phyloP scores from a whole-genome alignment of 176 grass and related monocot species.

The Urochloa ruziziensis region DNA sequence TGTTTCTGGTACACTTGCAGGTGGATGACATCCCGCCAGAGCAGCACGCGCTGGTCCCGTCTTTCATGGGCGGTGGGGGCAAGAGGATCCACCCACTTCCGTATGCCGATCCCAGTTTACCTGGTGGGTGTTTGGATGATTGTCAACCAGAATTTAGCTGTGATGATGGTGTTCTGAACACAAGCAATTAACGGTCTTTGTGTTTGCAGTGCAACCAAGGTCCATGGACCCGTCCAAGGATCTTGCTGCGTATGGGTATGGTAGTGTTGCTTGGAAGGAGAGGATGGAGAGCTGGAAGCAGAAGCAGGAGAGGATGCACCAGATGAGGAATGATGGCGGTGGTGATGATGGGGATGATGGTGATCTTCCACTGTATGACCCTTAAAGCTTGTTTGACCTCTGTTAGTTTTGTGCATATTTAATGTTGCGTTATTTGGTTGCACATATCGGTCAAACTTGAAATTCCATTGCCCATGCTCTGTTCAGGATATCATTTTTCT shows the following conservation, averaged over 20 bases:
- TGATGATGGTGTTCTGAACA: not conserved
- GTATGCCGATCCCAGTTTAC: slow-evolving; percentile 66
- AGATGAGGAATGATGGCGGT: slow-evolving; percentile 53
- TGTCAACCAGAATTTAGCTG: not conserved
- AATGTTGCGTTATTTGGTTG: not conserved
- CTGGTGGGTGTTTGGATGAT: slow-evolving; percentile 47
- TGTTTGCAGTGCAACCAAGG: slow-evolving; percentile 78
- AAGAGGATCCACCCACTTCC: slow-evolving; percentile 94
- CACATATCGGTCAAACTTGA: not conserved
- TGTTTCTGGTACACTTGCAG: slow-evolving; percentile 24
- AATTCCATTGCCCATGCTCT: not conserved
- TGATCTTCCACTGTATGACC: slow-evolving; percentile 76
- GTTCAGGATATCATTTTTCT: not conserved
- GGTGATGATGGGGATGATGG: slow-evolving; percentile 58
- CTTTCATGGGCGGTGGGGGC: slow-evolving; percentile 73
- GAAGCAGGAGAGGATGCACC: slow-evolving; percentile 76
- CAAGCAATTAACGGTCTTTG: not conserved
- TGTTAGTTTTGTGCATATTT: not conserved
- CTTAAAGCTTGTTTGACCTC: not conserved
- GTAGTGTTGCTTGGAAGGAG: slow-evolving; percentile 93
- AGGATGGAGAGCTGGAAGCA: slow-evolving; percentile 95
- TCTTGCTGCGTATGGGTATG: slow-evolving; percentile 86
- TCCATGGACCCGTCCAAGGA: slow-evolving; percentile 98
- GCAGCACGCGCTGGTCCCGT: slow-evolving; percentile 88
- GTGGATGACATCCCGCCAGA: slow-evolving; percentile 89